A percentile compares a stretch with the other conserved stretches of the same genome.
Evolutionary conservation across 1,284 basidiomycete genomes (phyloP).

Genomic region (Heterobasidion occidentale): DNA sequence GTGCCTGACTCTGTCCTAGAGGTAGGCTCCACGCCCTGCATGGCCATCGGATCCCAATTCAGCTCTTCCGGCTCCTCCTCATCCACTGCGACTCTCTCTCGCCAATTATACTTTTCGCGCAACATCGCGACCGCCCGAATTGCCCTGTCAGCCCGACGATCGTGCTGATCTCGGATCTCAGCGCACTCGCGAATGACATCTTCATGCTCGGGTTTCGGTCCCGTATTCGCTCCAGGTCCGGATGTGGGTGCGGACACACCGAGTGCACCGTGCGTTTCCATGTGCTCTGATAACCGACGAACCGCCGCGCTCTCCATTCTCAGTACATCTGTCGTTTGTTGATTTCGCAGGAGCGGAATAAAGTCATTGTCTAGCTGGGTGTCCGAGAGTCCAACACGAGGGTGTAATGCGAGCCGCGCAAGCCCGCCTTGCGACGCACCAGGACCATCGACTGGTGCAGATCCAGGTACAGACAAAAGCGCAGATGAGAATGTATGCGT

Average conservation of each 20-base stretch:
- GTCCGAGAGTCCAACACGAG: slow-evolving; percentile 47
- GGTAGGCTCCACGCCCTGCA: slow-evolving; percentile 11
- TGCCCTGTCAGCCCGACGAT: slow-evolving; percentile 63
- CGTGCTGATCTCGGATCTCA: slow-evolving; percentile 59
- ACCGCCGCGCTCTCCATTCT: slow-evolving; percentile 62
- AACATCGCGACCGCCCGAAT: slow-evolving; percentile 65
- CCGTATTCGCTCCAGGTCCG: slow-evolving; percentile 1
- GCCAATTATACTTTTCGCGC: slow-evolving; percentile 72
- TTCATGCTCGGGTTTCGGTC: slow-evolving; percentile 33
- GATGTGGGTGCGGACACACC: slow-evolving; percentile 25
- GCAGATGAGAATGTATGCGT: slow-evolving; percentile 65
- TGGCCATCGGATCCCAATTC: slow-evolving; percentile 29
- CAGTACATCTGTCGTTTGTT: slow-evolving; percentile 68
- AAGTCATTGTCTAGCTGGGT: slow-evolving; percentile 62
- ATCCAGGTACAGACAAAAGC: slow-evolving; percentile 23
- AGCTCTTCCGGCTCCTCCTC: slow-evolving; percentile 73
- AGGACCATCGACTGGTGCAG: slow-evolving; percentile 3
- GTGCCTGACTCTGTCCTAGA: slow-evolving; percentile 9
- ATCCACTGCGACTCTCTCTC: slow-evolving; percentile 64
- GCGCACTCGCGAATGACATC: slow-evolving; percentile 60
- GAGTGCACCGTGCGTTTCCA: slow-evolving; percentile 52
- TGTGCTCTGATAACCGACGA: slow-evolving; percentile 55
- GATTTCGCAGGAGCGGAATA: slow-evolving; percentile 63
- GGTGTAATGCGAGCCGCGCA: slow-evolving; percentile 61
- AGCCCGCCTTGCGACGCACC: slow-evolving; percentile 32